These are phyloP conservation scores for Populus deltoides DNA, from an alignment of 345 rosid species.

Conservation along the genomic window DNA sequence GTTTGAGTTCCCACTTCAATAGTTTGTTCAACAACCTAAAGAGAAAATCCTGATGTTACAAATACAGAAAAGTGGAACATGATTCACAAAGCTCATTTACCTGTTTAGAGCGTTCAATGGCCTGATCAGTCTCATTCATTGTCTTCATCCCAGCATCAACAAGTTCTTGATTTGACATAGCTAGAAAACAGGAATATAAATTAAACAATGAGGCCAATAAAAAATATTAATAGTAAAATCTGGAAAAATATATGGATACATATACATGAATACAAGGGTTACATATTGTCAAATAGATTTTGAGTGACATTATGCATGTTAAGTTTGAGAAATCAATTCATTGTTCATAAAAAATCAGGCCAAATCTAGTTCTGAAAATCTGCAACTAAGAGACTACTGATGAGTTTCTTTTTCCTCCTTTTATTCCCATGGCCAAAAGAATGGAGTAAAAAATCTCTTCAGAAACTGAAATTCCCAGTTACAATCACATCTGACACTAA, in stretches of 20 bases:
- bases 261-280: neutral
- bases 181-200: conserved; percentile 31
- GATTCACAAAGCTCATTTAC: conserved; percentile 26
- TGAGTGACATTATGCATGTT: neutral
- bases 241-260: neutral
- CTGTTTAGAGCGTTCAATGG: conserved; percentile 87
- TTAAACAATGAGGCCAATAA: neutral
- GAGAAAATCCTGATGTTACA: conserved; percentile 19
- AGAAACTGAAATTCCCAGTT: neutral
- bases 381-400: too few relatives aligned
- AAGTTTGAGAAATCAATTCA: neutral
- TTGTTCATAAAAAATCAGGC: too few relatives aligned
- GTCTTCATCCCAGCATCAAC: conserved; percentile 68
- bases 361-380: too few relatives aligned
- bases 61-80: conserved; percentile 10
- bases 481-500: neutral
- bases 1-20: conserved; percentile 98
- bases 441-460: neutral
- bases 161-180: conserved; percentile 93
- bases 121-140: conserved; percentile 98
- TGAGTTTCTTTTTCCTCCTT: neutral
- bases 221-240: neutral
- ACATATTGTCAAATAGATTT: neutral
- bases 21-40: conserved; percentile 91
- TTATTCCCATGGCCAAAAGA: neutral